A percentile compares a stretch with the other conserved stretches of the same genome.
These are phyloP conservation scores for Sequoiadendron giganteum DNA, from an alignment of 75 land plant genomes.

Conservation along the genomic window DNA sequence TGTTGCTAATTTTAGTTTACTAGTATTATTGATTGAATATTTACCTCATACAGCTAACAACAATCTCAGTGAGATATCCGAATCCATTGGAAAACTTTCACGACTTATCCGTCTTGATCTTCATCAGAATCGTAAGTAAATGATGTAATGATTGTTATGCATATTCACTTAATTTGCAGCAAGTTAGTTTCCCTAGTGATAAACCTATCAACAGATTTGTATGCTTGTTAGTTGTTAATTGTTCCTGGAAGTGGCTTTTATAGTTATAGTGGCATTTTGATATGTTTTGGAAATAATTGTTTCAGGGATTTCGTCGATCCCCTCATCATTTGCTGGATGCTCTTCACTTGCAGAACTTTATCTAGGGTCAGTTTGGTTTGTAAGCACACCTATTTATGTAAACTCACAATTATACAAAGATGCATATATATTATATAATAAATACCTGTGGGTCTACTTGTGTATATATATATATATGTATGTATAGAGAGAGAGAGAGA, in stretches of 20 bases:
- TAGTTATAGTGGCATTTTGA: background rate
- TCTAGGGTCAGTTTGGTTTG: constrained; percentile 59
- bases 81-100: constrained; percentile 67
- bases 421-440: background rate
- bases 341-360: constrained; percentile 64
- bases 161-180: background rate
- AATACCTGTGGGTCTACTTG: background rate
- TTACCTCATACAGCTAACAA: constrained; percentile 52
- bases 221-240: background rate
- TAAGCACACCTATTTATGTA: background rate
- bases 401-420: background rate
- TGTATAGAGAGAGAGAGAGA: too few species aligned
- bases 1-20: background rate
- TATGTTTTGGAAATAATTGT: background rate
- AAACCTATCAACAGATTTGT: background rate
- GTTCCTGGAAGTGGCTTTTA: background rate
- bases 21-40: background rate
- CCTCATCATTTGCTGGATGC: constrained; percentile 78
- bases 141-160: background rate
- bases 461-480: background rate
- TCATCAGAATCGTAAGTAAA: constrained; percentile 77
- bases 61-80: constrained; percentile 57
- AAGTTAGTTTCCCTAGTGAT: background rate
- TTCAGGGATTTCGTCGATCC: constrained; percentile 81
- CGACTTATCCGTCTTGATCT: constrained; percentile 82